Conservation (phyloP, 2,329 filamentous ascomycete species). For the Emergomyces africanus region DNA sequence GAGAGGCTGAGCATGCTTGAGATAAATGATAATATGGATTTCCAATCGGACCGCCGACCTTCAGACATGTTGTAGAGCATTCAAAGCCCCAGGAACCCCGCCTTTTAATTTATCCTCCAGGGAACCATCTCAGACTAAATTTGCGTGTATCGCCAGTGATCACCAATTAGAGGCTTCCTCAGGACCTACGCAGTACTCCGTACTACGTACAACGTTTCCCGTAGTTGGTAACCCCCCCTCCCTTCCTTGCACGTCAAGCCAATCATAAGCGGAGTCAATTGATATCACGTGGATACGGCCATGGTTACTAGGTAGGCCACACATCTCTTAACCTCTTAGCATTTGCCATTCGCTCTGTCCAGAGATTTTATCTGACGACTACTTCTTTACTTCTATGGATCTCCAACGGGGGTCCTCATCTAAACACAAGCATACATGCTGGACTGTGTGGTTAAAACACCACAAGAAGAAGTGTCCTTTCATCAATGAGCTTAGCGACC, state of each 20-base stretch:
- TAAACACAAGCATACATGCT: conserved; percentile 3
- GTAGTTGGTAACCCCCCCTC: no score
- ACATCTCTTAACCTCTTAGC: not conserved
- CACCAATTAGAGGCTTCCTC: not conserved
- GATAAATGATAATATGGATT: no score
- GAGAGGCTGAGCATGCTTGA: no score
- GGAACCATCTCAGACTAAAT: not conserved
- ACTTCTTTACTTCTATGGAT: not conserved
- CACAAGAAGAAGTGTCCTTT: conserved; percentile 1
- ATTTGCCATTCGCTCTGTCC: not conserved
- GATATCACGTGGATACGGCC: not conserved
- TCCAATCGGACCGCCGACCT: no score
- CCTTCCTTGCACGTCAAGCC: no score
- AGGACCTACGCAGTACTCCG: no score
- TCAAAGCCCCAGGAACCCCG: no score
- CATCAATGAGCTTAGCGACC: not conserved
- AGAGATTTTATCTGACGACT: conserved; percentile 1
- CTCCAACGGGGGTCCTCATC: not conserved
- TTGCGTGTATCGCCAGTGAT: not conserved
- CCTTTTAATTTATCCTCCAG: no score
- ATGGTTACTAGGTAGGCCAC: not conserved
- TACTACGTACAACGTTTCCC: no score
- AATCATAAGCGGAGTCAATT: not conserved
- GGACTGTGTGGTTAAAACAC: conserved; percentile 4
- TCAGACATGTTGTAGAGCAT: no score